phyloP scores from a whole-genome alignment of 345 rosid species.

The Alliaria petiolata region DNA sequence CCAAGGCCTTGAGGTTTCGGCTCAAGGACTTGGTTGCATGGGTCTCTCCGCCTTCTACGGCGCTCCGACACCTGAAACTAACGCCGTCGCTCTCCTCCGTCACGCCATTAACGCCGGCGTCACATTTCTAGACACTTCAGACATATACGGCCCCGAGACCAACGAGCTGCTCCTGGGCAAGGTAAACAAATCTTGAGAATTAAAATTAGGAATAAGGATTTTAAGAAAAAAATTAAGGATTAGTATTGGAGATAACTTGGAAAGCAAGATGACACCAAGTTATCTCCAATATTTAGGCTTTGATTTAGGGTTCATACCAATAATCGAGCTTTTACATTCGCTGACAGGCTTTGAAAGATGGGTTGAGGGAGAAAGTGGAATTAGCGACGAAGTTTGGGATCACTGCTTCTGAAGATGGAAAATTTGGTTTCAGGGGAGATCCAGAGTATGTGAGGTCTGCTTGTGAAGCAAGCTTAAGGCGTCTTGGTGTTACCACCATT shows the following conservation, averaged over 20 bases:
- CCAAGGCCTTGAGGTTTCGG: slow-evolving; percentile 35
- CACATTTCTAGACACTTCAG: slow-evolving; percentile 47
- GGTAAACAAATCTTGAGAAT: slow-evolving; percentile 13
- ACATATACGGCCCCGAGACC: slow-evolving; percentile 42
- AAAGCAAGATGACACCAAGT: too few relatives aligned
- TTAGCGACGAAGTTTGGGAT: slow-evolving; percentile 61
- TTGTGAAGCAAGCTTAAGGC: slow-evolving; percentile 59
- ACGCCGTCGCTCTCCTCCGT: slow-evolving; percentile 34
- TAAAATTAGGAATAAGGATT: not conserved
- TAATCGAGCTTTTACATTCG: not conserved
- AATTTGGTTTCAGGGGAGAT: slow-evolving; percentile 37
- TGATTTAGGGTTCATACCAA: not conserved
- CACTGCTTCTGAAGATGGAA: slow-evolving; percentile 21
- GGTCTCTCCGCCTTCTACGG: slow-evolving; percentile 46
- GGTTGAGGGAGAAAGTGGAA: slow-evolving; percentile 47
- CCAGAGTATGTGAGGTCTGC: slow-evolving; percentile 53
- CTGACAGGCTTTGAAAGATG: slow-evolving; percentile 54
- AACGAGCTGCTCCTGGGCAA: slow-evolving; percentile 45
- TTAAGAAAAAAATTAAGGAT: not conserved
- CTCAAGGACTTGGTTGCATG: slow-evolving; percentile 55
- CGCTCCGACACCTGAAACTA: slow-evolving; percentile 35
- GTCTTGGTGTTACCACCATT: slow-evolving; percentile 47
- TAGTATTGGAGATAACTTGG: too few relatives aligned
- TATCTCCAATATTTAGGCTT: too few relatives aligned
- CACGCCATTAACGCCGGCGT: slow-evolving; percentile 40